Percentiles rank a stretch among this genome's conserved stretches.
phyloP scores from a whole-genome alignment of 2,329 filamentous ascomycete genomes.

The Westerdykella sp. region DNA sequence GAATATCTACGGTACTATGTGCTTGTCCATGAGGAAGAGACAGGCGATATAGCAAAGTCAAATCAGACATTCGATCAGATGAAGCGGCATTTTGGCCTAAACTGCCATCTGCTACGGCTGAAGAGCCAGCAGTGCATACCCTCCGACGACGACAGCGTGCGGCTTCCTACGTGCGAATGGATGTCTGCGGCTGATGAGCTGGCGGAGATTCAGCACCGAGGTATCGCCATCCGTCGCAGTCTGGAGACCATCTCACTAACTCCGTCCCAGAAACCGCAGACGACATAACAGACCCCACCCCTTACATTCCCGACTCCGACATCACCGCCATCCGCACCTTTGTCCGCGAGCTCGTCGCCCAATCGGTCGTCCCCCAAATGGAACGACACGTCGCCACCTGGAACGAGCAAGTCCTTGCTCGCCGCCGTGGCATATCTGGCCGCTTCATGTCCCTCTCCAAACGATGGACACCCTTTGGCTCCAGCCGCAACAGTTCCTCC shows the following conservation, averaged over 20 bases:
- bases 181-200: conserved; percentile 81
- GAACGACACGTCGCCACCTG: conserved; percentile 83
- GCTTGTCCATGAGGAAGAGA: conserved; percentile 91
- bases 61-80: conserved; percentile 93
- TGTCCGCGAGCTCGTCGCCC: conserved; percentile 88
- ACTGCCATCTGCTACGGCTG: conserved; percentile 85
- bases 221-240: conserved; percentile 29
- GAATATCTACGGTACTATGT: conserved; percentile 96
- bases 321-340: conserved; percentile 81
- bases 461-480: conserved; percentile 78
- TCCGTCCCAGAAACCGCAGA: conserved; percentile 53
- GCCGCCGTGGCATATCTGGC: conserved; percentile 79
- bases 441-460: conserved; percentile 93
- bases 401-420: conserved; percentile 96
- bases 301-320: conserved; percentile 88
- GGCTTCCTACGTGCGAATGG: conserved; percentile 80
- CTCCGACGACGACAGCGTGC: conserved; percentile 84
- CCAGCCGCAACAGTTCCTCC: conserved; percentile 54
- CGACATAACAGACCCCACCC: conserved; percentile 63
- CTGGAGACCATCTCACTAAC: conserved; percentile 3
- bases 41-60: conserved; percentile 84
- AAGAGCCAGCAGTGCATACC: conserved; percentile 78
- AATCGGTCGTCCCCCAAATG: conserved; percentile 94
- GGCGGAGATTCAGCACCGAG: conserved; percentile 60
- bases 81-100: conserved; percentile 95